Evolutionary conservation across 2,329 filamentous ascomycete genomes (phyloP), one percentile per base, ranked within the genome.

Genomic region (Sporothrix curviconia): DNA sequence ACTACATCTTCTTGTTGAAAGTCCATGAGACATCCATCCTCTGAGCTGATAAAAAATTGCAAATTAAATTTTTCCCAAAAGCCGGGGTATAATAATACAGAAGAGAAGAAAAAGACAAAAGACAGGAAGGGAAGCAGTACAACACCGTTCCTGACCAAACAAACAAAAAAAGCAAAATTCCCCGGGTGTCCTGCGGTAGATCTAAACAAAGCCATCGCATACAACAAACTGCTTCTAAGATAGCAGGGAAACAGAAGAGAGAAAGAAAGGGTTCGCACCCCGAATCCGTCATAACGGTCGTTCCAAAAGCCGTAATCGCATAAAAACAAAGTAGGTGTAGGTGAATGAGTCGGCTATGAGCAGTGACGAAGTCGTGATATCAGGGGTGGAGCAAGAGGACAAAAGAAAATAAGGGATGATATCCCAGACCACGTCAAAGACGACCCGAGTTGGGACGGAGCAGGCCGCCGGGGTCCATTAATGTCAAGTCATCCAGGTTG

Each of bases 391-490:
- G n/a, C 47, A 39, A 37, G 5, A 39, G 11, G 11, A 15, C 11
- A 36, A 36, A 37, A n/a, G 4, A 4, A 11, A 19, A 7, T 9
- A 42, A 14, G n/a, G n/a, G n/a, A n/a, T n/a, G n/a, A n/a, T n/a
- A n/a, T n/a, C n/a, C n/a, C n/a, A 34, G 4, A 32, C 36, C 30
- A 34, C 30, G 34, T 25, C 8, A 46, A 46, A 15, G 14, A 3
- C 30, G 42, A n/a, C 36, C 22, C 7, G 39, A 17, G 4, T 19
- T 25, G 9, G 50, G 56, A 17, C 43, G 37, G 5, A 64, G 40
- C 2, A 64, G 46, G 1, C 63, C 63, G 2, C 63, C 62, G 2
- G 60, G 32, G 19, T 64, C 63, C 40, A 58, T 59, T 46, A 64
- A 42, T 7, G 44, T 58, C 24, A 64, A 37, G 22, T 61, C 49